Conservation (phyloP, 306 rosid genomes). For the Hylodesmum podocarpum region DNA sequence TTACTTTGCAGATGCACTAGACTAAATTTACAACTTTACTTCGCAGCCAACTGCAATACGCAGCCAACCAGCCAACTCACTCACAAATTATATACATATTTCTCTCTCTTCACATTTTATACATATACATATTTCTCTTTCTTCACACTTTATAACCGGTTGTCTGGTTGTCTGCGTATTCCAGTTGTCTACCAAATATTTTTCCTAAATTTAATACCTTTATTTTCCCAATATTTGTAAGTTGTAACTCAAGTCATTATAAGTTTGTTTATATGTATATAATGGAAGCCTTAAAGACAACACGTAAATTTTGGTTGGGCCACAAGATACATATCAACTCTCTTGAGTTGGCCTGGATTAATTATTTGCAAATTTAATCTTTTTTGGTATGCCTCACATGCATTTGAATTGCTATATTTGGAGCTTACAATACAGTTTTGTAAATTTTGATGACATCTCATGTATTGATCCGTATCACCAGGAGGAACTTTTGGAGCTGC, state of each 20-base stretch:
- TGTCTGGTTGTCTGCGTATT: too few relatives aligned
- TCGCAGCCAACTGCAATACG: too few relatives aligned
- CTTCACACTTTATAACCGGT: too few relatives aligned
- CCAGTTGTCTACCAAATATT: too few relatives aligned
- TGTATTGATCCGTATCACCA: constrained; percentile 39
- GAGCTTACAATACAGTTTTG: neutral
- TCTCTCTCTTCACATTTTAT: too few relatives aligned
- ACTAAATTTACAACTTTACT: neutral
- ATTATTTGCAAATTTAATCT: neutral
- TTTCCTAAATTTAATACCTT: neutral
- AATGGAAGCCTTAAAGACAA: neutral
- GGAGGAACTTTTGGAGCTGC: constrained; percentile 92
- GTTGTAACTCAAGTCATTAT: neutral
- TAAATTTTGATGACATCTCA: neutral
- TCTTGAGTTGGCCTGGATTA: neutral
- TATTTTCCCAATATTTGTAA: constrained; percentile 2
- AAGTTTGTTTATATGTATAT: neutral
- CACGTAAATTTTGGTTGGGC: neutral
- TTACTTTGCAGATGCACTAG: neutral
- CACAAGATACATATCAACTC: neutral
- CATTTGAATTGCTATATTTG: neutral
- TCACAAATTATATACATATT: too few relatives aligned
- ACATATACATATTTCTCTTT: too few relatives aligned
- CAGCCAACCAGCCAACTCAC: too few relatives aligned
- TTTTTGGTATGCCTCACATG: neutral